phyloP scores from a whole-genome alignment of 163 green algal species.

The Scenedesmus sp. region DNA sequence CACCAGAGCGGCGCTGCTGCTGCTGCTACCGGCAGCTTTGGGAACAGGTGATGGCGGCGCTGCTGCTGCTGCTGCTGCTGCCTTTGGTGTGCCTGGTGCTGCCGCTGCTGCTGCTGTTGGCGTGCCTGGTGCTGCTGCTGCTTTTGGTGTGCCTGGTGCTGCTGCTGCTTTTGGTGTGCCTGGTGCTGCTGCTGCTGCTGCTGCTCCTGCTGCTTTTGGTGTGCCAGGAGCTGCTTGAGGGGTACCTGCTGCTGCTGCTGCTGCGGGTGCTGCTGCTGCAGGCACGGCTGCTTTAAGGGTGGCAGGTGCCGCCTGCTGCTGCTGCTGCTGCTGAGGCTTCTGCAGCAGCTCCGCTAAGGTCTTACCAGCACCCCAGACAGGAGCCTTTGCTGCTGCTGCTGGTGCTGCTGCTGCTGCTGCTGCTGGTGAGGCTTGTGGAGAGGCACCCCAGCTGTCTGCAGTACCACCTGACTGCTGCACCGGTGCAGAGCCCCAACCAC shows the following conservation, averaged over 20 bases:
- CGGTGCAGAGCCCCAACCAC: not conserved
- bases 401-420: conserved; percentile 6
- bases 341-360: not conserved
- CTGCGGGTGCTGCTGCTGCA: not conserved
- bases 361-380: not conserved
- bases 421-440: not conserved
- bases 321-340: not conserved
- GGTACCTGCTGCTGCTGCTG: not conserved
- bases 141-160: conserved; percentile 6
- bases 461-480: not conserved
- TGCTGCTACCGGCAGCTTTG: not conserved
- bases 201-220: not conserved
- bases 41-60: not conserved
- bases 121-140: not conserved
- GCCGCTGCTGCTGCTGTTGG: conserved; percentile 1
- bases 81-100: not conserved
- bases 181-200: conserved; percentile 10
- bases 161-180: not conserved
- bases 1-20: conserved; percentile 3
- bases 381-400: not conserved
- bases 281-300: not conserved
- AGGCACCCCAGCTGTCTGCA: not conserved
- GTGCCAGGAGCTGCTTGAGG: not conserved
- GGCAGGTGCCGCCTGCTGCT: not conserved
- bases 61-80: not conserved